Conservation (phyloP, 768 basidiomycete genomes). For the Amanita subjunquillea region DNA sequence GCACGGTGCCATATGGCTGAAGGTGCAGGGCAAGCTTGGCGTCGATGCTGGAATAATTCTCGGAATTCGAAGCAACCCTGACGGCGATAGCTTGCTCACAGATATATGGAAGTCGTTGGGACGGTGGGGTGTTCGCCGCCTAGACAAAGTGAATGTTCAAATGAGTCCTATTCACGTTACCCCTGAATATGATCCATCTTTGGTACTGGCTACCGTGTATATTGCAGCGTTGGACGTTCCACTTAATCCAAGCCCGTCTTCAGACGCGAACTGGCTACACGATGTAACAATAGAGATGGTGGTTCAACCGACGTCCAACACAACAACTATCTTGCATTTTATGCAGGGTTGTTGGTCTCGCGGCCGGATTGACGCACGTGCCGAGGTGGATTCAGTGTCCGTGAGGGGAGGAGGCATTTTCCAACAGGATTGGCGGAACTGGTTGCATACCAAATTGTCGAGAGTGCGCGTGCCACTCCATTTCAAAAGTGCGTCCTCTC, state of each 20-base stretch:
- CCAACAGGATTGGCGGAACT: slow-evolving; percentile 38
- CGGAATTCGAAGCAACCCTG: slow-evolving; percentile 36
- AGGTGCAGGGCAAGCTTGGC: slow-evolving; percentile 46
- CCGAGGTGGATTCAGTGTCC: slow-evolving; percentile 28
- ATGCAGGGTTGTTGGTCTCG: slow-evolving; percentile 46
- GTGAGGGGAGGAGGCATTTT: slow-evolving; percentile 41
- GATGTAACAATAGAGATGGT: slow-evolving; percentile 39
- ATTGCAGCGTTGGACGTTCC: slow-evolving; percentile 43
- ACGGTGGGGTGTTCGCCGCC: slow-evolving; percentile 47
- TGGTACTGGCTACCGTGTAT: slow-evolving; percentile 36
- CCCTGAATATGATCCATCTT: slow-evolving; percentile 27
- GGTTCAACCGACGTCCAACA: slow-evolving; percentile 43
- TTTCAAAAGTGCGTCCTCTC: slow-evolving; percentile 37
- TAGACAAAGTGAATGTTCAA: slow-evolving; percentile 48
- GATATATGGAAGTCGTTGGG: slow-evolving; percentile 57
- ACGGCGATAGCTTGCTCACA: slow-evolving; percentile 32
- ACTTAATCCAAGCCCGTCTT: slow-evolving; percentile 41
- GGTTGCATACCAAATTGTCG: slow-evolving; percentile 26
- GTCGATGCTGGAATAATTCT: slow-evolving; percentile 57
- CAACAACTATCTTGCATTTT: slow-evolving; percentile 37
- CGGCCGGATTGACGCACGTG: slow-evolving; percentile 36
- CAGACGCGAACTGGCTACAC: slow-evolving; percentile 48
- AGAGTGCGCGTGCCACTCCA: slow-evolving; percentile 37
- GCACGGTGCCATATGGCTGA: slow-evolving; percentile 50
- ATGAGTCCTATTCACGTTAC: slow-evolving; percentile 40